These are phyloP conservation scores for Ammopiptanthus mongolicus DNA, from an alignment of 306 rosid genomes.

Conservation along the genomic window DNA sequence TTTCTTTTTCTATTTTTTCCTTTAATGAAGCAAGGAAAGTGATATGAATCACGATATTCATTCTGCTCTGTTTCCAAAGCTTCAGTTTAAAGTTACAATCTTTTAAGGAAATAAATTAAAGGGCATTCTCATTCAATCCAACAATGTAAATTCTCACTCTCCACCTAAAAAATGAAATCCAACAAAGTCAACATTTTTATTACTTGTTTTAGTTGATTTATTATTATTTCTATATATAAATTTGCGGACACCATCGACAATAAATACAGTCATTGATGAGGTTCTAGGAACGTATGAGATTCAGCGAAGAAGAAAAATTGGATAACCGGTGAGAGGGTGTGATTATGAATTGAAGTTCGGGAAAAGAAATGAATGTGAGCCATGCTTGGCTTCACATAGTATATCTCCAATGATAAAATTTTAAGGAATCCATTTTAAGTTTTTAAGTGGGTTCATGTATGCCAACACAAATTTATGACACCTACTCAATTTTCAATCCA, in stretches of 20 bases:
- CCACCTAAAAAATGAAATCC: neutral
- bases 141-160: neutral
- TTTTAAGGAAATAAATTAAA: neutral
- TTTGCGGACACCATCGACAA: neutral
- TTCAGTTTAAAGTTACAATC: conserved; percentile 12
- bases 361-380: conserved; percentile 77
- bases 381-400: conserved; percentile 85
- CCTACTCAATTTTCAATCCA: too few species aligned
- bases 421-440: too few species aligned
- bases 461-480: too few species aligned
- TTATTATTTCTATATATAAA: neutral
- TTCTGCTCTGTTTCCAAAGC: neutral
- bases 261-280: neutral
- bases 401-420: too few species aligned
- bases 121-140: neutral
- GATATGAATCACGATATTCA: neutral
- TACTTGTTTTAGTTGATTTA: neutral
- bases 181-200: neutral
- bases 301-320: conserved; percentile 7
- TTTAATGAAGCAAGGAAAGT: neutral
- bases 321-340: neutral
- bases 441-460: too few species aligned
- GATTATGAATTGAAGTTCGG: conserved; percentile 41
- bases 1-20: too few species aligned
- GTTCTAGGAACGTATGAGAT: neutral